Percentiles rank a stretch among this genome's conserved stretches.
Conservation (phyloP, 495 filamentous ascomycete genomes). For the Penicillium samsonianum region DNA sequence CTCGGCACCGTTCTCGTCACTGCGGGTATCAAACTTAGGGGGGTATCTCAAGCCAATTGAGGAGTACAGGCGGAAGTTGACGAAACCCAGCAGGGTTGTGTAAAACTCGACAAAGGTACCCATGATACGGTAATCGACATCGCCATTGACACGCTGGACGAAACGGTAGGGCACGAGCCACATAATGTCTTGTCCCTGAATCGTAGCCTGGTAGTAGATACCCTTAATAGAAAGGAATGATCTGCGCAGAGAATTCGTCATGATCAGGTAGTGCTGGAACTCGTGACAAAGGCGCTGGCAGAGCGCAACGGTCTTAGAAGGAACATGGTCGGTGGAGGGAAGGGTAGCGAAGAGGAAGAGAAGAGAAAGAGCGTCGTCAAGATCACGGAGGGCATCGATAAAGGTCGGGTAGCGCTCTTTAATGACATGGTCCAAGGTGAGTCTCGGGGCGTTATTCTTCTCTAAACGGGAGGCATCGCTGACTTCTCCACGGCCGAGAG, state of each 20-base stretch:
- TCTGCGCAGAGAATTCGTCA: slow-evolving; percentile 84
- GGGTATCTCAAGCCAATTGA: slow-evolving; percentile 89
- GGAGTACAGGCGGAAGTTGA: slow-evolving; percentile 93
- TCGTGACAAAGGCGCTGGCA: slow-evolving; percentile 90
- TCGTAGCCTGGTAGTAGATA: slow-evolving; percentile 98
- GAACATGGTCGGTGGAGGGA: slow-evolving; percentile 82
- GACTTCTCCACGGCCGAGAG: slow-evolving; percentile 87
- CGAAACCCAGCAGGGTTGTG: slow-evolving; percentile 90
- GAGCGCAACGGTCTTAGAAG: slow-evolving; percentile 86
- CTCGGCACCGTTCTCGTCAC: slow-evolving; percentile 86
- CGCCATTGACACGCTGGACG: slow-evolving; percentile 86
- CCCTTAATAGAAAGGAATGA: slow-evolving; percentile 98
- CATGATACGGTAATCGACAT: slow-evolving; percentile 98
- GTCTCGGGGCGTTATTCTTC: slow-evolving; percentile 77
- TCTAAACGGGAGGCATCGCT: slow-evolving; percentile 81
- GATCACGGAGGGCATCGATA: slow-evolving; percentile 87
- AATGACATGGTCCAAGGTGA: slow-evolving; percentile 93
- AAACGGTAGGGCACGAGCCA: slow-evolving; percentile 98
- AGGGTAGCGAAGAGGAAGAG: slow-evolving; percentile 96
- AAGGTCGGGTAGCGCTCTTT: slow-evolving; percentile 98
- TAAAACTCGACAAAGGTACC: slow-evolving; percentile 99
- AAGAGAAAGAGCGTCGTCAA: slow-evolving; percentile 95
- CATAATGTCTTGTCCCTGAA: slow-evolving; percentile 96
- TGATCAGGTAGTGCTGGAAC: slow-evolving; percentile 96
- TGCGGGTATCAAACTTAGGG: slow-evolving; percentile 84